phyloP scores from a whole-genome alignment of 345 rosid species.

The Jatropha curcas region DNA sequence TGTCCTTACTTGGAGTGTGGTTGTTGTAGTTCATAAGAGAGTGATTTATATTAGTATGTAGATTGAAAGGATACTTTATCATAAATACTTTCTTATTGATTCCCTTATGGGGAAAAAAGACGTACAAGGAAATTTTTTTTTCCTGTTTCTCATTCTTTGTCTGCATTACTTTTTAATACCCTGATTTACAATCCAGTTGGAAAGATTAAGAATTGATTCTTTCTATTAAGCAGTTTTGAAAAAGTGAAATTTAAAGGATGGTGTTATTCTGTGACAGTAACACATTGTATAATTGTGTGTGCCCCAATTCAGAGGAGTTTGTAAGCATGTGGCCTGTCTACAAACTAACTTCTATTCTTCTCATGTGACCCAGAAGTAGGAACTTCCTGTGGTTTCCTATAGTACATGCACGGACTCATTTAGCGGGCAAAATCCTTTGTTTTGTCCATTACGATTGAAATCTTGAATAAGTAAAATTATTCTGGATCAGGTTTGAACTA shows the following conservation, averaged over 20 bases:
- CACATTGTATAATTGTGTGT: background rate
- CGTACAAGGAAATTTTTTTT: background rate
- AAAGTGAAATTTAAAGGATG: background rate
- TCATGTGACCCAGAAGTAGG: background rate
- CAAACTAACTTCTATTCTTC: background rate
- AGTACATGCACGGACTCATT: background rate
- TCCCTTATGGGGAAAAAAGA: background rate
- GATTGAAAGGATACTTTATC: background rate
- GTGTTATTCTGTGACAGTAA: background rate
- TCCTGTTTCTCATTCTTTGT: background rate
- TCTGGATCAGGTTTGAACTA: no score
- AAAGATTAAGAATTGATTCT: background rate
- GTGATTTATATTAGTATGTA: background rate
- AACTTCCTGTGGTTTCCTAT: background rate
- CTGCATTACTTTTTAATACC: background rate
- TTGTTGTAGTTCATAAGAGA: background rate
- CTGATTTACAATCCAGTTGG: constrained; percentile 1
- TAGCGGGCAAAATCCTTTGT: background rate
- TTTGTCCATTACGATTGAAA: background rate
- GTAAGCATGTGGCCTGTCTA: constrained; percentile 15
- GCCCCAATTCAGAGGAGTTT: background rate
- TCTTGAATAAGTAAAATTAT: no score
- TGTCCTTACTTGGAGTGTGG: background rate
- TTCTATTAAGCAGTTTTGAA: background rate
- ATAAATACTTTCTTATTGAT: background rate